A percentile compares a stretch with the other conserved stretches of the same genome.
Evolutionary conservation across 345 rosid species (phyloP).

Genomic region (Eucalyptus albens): DNA sequence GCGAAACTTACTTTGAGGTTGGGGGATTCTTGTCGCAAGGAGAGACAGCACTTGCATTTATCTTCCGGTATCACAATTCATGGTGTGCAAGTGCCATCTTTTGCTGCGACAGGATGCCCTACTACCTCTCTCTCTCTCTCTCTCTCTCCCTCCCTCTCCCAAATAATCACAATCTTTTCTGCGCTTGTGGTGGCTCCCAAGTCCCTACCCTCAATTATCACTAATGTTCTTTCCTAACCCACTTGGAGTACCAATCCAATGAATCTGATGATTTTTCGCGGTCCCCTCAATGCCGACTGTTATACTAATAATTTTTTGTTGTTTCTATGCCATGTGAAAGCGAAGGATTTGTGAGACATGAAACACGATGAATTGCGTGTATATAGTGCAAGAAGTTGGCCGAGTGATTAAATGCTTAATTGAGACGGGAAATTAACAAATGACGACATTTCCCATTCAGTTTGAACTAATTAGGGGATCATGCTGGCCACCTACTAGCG

Average conservation of each 20-base stretch:
- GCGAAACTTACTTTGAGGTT: neutral
- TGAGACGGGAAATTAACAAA: neutral
- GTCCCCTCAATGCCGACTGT: neutral
- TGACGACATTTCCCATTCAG: neutral
- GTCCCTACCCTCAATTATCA: neutral
- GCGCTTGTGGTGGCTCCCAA: neutral
- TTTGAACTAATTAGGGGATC: neutral
- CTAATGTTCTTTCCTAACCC: neutral
- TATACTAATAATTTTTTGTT: neutral
- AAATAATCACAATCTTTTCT: neutral
- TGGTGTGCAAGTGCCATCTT: neutral
- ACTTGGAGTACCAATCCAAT: neutral
- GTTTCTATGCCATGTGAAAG: neutral
- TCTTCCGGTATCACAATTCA: neutral
- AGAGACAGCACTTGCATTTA: neutral
- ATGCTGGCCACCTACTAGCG: neutral
- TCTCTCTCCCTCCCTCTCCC: neutral
- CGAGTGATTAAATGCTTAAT: neutral
- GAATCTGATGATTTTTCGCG: neutral
- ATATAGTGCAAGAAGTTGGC: neutral
- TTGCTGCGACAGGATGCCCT: neutral
- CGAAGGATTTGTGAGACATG: neutral
- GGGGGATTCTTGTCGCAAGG: neutral
- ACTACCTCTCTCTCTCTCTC: neutral
- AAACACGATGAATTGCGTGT: neutral